These are phyloP conservation scores for Phytophthora capsici DNA, from an alignment of 352 stramenopile genomes.

Conservation along the genomic window DNA sequence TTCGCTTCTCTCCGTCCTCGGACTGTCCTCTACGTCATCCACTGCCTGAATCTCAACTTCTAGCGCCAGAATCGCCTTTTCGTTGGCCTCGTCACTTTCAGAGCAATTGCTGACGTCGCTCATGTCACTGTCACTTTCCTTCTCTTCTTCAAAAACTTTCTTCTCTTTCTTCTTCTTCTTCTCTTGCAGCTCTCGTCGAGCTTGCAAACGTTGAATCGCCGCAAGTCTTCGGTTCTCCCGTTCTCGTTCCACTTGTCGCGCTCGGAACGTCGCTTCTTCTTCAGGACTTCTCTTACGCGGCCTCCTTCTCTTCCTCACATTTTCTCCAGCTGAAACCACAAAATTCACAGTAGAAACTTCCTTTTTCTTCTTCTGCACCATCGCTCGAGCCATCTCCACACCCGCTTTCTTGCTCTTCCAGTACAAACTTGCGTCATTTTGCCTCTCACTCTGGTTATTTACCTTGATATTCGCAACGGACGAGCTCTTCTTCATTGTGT, in stretches of 20 bases:
- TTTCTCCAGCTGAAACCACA: constrained; percentile 52
- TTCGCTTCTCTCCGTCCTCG: not conserved
- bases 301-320: constrained; percentile 36
- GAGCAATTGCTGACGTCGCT: constrained; percentile 81
- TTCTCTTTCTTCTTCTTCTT: constrained; percentile 42
- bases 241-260: constrained; percentile 45
- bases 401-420: constrained; percentile 44
- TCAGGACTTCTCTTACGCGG: constrained; percentile 36
- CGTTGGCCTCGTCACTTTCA: constrained; percentile 59
- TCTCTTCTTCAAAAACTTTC: not conserved
- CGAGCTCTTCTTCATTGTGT: constrained; percentile 26
- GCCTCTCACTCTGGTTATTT: constrained; percentile 1
- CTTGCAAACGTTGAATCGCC: constrained; percentile 65
- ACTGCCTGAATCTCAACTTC: constrained; percentile 23
- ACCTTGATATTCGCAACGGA: constrained; percentile 12
- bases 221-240: constrained; percentile 55
- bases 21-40: constrained; percentile 12
- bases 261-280: constrained; percentile 31
- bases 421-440: not conserved
- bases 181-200: constrained; percentile 61
- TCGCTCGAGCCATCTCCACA: constrained; percentile 42
- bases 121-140: constrained; percentile 42
- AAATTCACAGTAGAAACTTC: constrained; percentile 32
- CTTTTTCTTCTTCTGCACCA: constrained; percentile 31
- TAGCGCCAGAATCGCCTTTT: constrained; percentile 61